phyloP scores from a whole-genome alignment of 2,329 filamentous ascomycete genomes.

The Colletotrichum orbiculare region DNA sequence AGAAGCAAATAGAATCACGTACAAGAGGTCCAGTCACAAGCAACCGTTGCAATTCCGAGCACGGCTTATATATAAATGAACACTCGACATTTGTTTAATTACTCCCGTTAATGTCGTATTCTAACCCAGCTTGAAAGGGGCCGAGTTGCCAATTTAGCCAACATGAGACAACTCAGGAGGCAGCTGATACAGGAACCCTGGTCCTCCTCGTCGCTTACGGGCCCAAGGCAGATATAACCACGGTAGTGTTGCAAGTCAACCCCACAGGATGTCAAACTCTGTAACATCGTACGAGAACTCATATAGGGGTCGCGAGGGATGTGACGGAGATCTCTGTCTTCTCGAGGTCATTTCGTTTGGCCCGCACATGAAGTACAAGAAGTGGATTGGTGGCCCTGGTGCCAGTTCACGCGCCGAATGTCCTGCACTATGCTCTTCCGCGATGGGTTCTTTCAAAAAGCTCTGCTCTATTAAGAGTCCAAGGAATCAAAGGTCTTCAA shows the following conservation, averaged over 20 bases:
- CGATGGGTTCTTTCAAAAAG: too few species aligned
- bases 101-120: neutral
- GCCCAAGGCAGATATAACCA: too few species aligned
- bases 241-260: neutral
- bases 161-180: slow-evolving; percentile 23
- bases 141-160: neutral
- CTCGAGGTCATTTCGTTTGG: too few species aligned
- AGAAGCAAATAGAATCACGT: neutral
- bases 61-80: too few species aligned
- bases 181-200: slow-evolving; percentile 27
- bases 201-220: neutral
- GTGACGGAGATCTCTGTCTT: too few species aligned
- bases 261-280: neutral
- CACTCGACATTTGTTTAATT: too few species aligned
- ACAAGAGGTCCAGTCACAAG: slow-evolving; percentile 5
- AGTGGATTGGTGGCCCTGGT: too few species aligned
- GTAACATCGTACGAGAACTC: neutral
- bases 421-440: too few species aligned
- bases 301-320: neutral
- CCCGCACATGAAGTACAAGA: too few species aligned
- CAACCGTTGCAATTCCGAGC: neutral
- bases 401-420: too few species aligned
- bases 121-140: slow-evolving; percentile 14
- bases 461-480: too few species aligned
- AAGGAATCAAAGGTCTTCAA: too few species aligned